Evolutionary conservation across 208 protist genomes (phyloP).

Genomic region (Porcisia hertigi): DNA sequence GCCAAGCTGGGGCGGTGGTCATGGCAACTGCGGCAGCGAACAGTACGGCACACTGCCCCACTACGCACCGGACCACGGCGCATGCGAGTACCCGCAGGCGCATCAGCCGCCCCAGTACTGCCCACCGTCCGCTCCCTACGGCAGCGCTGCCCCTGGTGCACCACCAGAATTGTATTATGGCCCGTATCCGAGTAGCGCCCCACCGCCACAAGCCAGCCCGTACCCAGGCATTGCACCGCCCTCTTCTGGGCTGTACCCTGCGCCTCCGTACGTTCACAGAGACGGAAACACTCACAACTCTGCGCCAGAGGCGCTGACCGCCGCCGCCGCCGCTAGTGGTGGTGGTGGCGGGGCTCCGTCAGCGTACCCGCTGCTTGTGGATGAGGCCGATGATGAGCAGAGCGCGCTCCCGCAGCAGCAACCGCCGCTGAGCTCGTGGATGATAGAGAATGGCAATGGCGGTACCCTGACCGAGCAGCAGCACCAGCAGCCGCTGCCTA

Average conservation of each 20-base stretch:
- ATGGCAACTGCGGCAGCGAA: neutral
- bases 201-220: neutral
- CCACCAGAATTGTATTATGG: neutral
- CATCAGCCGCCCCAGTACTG: constrained; percentile 3
- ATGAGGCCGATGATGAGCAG: constrained; percentile 19
- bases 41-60: neutral
- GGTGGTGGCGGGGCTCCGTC: neutral
- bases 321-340: neutral
- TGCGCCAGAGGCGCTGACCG: neutral
- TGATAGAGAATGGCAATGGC: neutral
- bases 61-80: neutral
- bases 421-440: neutral
- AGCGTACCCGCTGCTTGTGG: constrained; percentile 24
- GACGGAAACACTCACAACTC: neutral
- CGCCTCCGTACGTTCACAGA: neutral
- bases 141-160: neutral
- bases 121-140: neutral
- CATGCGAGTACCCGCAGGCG: neutral
- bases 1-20: neutral
- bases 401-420: constrained; percentile 1
- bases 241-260: neutral
- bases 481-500: constrained; percentile 9
- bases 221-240: neutral
- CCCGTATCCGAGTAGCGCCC: neutral
- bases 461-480: neutral